Conservation (phyloP, 345 rosid species). For the Lepidium africanum region DNA sequence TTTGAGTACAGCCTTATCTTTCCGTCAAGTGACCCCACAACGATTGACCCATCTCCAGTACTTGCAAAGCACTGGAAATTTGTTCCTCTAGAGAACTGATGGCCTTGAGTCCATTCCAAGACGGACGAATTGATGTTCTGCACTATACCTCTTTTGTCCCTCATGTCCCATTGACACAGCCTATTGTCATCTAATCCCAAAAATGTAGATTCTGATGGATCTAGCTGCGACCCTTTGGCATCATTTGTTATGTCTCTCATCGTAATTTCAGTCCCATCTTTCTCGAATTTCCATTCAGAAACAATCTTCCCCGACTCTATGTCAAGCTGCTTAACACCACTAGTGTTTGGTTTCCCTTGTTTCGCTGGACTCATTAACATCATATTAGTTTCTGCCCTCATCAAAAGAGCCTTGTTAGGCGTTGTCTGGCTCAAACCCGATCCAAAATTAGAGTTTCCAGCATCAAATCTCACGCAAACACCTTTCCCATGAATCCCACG, state of each 20-base stretch:
- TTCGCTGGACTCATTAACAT: constrained; percentile 89
- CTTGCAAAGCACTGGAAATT: constrained; percentile 95
- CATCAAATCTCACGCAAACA: constrained; percentile 50
- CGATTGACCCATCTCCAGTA: constrained; percentile 88
- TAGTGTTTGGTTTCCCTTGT: constrained; percentile 59
- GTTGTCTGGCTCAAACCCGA: constrained; percentile 32
- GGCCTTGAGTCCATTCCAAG: constrained; percentile 87
- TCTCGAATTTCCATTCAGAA: constrained; percentile 83
- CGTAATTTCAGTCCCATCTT: constrained; percentile 75
- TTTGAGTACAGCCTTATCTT: constrained; percentile 86
- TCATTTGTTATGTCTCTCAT: constrained; percentile 91
- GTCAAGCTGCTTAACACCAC: constrained; percentile 78
- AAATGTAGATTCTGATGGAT: constrained; percentile 88
- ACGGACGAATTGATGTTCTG: constrained; percentile 70
- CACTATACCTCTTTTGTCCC: constrained; percentile 76
- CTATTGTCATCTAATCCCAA: constrained; percentile 91
- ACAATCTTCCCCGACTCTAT: constrained; percentile 85
- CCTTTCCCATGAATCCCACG: constrained; percentile 85
- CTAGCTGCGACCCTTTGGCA: constrained; percentile 78
- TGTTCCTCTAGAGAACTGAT: constrained; percentile 90
- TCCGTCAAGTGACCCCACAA: constrained; percentile 85
- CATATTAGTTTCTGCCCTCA: constrained; percentile 95
- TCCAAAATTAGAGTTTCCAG: constrained; percentile 29
- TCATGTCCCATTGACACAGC: constrained; percentile 97
- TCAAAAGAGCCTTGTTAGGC: constrained; percentile 75